Base-by-base conservation (phyloP, 768 basidiomycete species). In the Pleurotus djamor region DNA sequence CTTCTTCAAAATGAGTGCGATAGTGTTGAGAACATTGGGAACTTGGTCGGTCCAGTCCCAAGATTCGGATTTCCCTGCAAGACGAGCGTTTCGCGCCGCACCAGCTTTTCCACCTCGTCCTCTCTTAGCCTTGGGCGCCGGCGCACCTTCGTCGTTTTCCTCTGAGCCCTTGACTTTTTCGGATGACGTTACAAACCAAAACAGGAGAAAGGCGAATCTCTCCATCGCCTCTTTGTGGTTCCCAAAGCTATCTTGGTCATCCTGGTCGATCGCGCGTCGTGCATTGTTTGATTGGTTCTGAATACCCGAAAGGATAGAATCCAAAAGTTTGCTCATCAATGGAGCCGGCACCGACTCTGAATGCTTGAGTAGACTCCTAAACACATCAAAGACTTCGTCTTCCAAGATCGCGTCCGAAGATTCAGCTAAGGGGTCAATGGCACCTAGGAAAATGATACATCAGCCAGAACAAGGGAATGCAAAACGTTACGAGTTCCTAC, bases 141-240 rank as follows among this genome's bases (percentile, higher is more conserved):
- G 77, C 7, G 68, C 73, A 2, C 77, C 71, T 10, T 80, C 78
- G 16, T 81, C 82, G 4, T 76, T 78, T 13, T 74, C 76, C 16
- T 76, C 82, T 10, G 78, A 68, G 5, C 75, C 75, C 47, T 88
- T 89, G 60, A 89, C 84, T 64, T 88, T 90, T 72, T 96, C 94
- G 1, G 87, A 89, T 0, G 87, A 87, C 9, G 77, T 74, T 13
- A 92, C 90, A 68, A 96, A 96, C 95, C 95, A 98, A 61, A 88
- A 81, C n/a, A 97, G 73, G 28, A 98, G 76, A 69, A 98, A 98
- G 5, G 89, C 91, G 70, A 93, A 98, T 79, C 91, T 87, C 71
- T 98, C 97, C 60, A 99, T 78, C 0, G 93, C 85, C 3, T 69
- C 63, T 69, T 88, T 91, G 71, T 94, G 94, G 0, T 76, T 66